Conservation (phyloP, 805 yeast species). For the Yueomyces sp. region DNA sequence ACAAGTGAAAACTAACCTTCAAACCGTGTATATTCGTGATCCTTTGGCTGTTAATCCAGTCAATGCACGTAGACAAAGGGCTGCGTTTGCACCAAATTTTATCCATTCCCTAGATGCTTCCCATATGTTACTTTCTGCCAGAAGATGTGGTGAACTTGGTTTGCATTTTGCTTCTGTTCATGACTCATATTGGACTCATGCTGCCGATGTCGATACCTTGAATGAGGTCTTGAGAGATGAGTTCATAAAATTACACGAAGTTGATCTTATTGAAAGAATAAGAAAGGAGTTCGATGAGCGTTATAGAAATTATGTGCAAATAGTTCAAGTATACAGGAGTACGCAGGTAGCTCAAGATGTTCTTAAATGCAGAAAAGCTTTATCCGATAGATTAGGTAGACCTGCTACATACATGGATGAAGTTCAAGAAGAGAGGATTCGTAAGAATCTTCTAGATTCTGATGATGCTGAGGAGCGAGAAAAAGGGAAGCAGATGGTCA, state of each 20-base stretch:
- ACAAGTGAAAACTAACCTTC: slow-evolving; percentile 69
- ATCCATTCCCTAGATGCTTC: slow-evolving; percentile 94
- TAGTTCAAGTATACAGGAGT: slow-evolving; percentile 38
- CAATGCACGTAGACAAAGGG: slow-evolving; percentile 76
- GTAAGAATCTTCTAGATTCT: slow-evolving; percentile 43
- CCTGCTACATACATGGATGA: slow-evolving; percentile 58
- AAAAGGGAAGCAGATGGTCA: slow-evolving; percentile 42
- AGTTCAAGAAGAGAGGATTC: slow-evolving; percentile 50
- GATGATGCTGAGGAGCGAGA: slow-evolving; percentile 34
- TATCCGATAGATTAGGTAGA: slow-evolving; percentile 38
- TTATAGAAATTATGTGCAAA: slow-evolving; percentile 57
- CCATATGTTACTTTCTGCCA: slow-evolving; percentile 86
- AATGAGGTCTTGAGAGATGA: slow-evolving; percentile 58
- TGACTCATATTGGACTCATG: slow-evolving; percentile 98
- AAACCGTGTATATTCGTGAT: slow-evolving; percentile 74
- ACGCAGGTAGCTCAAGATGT: slow-evolving; percentile 41
- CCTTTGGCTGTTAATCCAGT: slow-evolving; percentile 78
- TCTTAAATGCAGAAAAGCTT: slow-evolving; percentile 32
- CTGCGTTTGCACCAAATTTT: slow-evolving; percentile 92
- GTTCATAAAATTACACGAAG: slow-evolving; percentile 65
- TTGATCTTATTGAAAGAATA: slow-evolving; percentile 55
- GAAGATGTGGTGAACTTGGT: slow-evolving; percentile 50
- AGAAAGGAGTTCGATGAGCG: slow-evolving; percentile 71
- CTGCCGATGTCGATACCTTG: slow-evolving; percentile 66
- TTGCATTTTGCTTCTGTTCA: slow-evolving; percentile 88